Percentiles rank a stretch among this genome's conserved stretches.
These are phyloP conservation scores for Butyriboletus loyo DNA, from an alignment of 768 basidiomycete species.

Conservation along the genomic window DNA sequence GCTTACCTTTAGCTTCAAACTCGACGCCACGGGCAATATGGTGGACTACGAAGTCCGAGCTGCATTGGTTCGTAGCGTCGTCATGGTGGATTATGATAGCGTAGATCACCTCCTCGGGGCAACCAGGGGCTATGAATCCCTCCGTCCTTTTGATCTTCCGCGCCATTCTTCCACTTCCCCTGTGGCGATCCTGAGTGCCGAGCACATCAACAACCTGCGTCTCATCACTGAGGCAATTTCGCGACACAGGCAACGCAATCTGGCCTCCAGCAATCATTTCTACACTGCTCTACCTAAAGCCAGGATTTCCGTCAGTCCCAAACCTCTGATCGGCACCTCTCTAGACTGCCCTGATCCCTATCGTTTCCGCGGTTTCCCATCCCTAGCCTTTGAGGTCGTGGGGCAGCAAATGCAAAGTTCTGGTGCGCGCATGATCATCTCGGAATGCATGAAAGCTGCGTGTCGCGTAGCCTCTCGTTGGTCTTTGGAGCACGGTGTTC, in stretches of 20 bases:
- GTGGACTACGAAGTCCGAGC: conserved; percentile 67
- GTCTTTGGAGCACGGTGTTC: conserved; percentile 54
- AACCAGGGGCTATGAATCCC: conserved; percentile 2
- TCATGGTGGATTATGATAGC: conserved; percentile 59
- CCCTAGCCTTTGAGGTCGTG: conserved; percentile 44
- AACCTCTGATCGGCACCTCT: conserved; percentile 33
- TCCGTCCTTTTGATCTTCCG: conserved; percentile 21
- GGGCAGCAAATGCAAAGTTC: conserved; percentile 20
- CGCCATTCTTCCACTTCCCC: neutral
- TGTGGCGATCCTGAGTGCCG: conserved; percentile 5
- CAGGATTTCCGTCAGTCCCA: conserved; percentile 27
- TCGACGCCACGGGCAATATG: conserved; percentile 62
- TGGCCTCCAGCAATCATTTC: conserved; percentile 22
- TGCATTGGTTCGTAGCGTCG: conserved; percentile 70
- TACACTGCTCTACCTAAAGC: conserved; percentile 24
- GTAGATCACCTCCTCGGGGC: conserved; percentile 54
- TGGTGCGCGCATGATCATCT: conserved; percentile 57
- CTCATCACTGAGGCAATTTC: conserved; percentile 30
- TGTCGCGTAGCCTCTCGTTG: conserved; percentile 74
- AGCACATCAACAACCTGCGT: conserved; percentile 29
- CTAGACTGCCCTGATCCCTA: conserved; percentile 28
- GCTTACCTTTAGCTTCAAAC: conserved; percentile 76
- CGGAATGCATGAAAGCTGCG: conserved; percentile 82
- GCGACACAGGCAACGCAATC: conserved; percentile 23
- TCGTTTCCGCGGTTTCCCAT: conserved; percentile 49